A percentile compares a stretch with the other conserved stretches of the same genome.
Evolutionary conservation across 768 basidiomycete genomes (phyloP).

Genomic region (Boletus coccyginus): DNA sequence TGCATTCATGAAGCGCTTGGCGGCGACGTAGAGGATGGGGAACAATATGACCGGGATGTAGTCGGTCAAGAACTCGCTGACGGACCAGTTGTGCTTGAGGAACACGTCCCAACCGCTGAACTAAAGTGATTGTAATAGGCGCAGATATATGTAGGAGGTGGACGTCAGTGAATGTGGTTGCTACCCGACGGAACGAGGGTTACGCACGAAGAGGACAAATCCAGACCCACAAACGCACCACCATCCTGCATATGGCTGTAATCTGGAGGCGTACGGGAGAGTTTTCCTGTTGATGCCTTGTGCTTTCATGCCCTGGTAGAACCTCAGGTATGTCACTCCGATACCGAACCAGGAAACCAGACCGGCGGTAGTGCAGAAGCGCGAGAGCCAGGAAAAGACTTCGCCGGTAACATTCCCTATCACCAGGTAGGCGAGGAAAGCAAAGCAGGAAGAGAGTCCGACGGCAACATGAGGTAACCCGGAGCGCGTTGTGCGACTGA

Average conservation of each 20-base stretch:
- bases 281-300: constrained; percentile 47
- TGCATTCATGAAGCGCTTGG: constrained; percentile 16
- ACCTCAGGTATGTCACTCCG: constrained; percentile 43
- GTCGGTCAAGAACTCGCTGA: constrained; percentile 39
- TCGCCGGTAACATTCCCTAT: constrained; percentile 32
- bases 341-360: constrained; percentile 46
- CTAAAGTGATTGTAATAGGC: constrained; percentile 10
- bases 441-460: constrained; percentile 26
- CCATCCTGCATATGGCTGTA: constrained; percentile 43
- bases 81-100: constrained; percentile 34
- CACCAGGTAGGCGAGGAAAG: constrained; percentile 40
- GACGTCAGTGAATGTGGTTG: background rate
- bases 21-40: constrained; percentile 43
- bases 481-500: constrained; percentile 35
- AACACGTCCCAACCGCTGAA: constrained; percentile 42
- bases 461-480: constrained; percentile 47
- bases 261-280: constrained; percentile 42
- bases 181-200: background rate
- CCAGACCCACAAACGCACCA: constrained; percentile 30
- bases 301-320: constrained; percentile 42
- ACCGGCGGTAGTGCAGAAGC: constrained; percentile 37
- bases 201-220: constrained; percentile 35
- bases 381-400: constrained; percentile 43
- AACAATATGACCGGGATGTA: constrained; percentile 43
- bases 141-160: too few relatives aligned